phyloP scores from a whole-genome alignment of 2,329 filamentous ascomycete genomes.

The Fusarium sororula region DNA sequence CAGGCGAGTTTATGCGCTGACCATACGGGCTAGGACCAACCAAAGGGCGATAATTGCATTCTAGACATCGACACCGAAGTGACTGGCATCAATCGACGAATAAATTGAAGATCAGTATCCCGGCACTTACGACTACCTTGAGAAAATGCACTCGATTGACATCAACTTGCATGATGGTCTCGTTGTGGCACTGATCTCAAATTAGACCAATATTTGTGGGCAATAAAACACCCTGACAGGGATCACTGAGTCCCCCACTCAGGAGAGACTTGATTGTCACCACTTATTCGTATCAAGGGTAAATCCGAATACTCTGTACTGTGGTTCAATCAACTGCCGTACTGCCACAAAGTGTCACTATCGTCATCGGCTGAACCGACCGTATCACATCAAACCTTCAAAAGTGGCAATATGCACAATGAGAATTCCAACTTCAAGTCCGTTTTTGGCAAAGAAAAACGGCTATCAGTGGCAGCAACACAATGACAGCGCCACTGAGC shows the following conservation, averaged over 20 bases:
- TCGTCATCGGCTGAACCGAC: not conserved
- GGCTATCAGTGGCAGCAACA: not conserved
- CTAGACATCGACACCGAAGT: not conserved
- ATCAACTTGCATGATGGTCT: not conserved
- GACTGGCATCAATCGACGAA: not conserved
- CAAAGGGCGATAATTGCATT: not conserved
- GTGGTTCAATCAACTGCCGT: not conserved
- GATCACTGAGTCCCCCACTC: not conserved
- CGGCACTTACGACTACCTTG: not conserved
- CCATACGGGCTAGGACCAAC: not conserved
- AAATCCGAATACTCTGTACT: not conserved
- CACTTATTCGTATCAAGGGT: not conserved
- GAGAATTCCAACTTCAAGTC: not conserved
- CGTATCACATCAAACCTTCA: not conserved
- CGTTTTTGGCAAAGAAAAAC: constrained; percentile 7
- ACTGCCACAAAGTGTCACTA: not conserved
- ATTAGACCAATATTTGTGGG: not conserved
- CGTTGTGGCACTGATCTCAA: not conserved
- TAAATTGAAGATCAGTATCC: not conserved
- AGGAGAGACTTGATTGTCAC: constrained; percentile 1
- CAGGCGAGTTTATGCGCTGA: not conserved
- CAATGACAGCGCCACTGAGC: constrained; percentile 15
- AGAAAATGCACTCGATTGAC: not conserved
- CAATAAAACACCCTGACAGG: not conserved
- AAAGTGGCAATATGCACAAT: not conserved